Evolutionary conservation across 495 filamentous ascomycete species (phyloP).

Genomic region (Entonaema liquescens): DNA sequence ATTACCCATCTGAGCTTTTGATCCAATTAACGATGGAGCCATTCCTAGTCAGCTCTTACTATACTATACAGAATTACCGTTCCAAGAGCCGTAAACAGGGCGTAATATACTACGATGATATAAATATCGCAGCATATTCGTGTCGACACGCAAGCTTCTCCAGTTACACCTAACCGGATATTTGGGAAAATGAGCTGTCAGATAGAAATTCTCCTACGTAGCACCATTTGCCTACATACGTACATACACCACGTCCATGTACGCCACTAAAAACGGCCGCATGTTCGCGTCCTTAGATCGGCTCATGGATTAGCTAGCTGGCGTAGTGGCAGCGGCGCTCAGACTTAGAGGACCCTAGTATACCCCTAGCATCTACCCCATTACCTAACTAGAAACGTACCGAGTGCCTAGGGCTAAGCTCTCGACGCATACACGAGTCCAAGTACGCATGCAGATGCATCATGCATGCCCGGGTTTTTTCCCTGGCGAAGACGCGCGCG

Average conservation of each 20-base stretch:
- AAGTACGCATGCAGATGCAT: slow-evolving; percentile 1
- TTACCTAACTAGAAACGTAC: slow-evolving; percentile 11
- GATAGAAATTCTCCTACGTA: slow-evolving; percentile 8
- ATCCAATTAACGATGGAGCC: background rate
- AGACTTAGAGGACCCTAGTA: slow-evolving; percentile 21
- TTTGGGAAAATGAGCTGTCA: slow-evolving; percentile 11
- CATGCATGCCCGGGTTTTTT: background rate
- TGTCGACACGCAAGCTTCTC: slow-evolving; percentile 2
- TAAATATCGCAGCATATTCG: background rate
- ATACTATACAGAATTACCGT: background rate
- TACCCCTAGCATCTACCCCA: slow-evolving; percentile 6
- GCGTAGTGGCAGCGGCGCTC: slow-evolving; percentile 20
- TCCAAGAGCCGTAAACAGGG: background rate
- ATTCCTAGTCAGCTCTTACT: background rate
- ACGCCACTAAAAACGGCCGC: slow-evolving; percentile 7
- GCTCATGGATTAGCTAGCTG: slow-evolving; percentile 24
- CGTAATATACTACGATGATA: background rate
- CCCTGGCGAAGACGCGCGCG: background rate
- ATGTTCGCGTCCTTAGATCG: slow-evolving; percentile 20
- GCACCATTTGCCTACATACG: background rate
- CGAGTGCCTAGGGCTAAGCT: background rate
- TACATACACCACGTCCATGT: slow-evolving; percentile 7
- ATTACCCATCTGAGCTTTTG: background rate
- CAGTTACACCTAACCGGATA: slow-evolving; percentile 7
- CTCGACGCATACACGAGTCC: slow-evolving; percentile 8